Conservation (phyloP, 176 grass and related monocot species). For the Melocanna baccifera region DNA sequence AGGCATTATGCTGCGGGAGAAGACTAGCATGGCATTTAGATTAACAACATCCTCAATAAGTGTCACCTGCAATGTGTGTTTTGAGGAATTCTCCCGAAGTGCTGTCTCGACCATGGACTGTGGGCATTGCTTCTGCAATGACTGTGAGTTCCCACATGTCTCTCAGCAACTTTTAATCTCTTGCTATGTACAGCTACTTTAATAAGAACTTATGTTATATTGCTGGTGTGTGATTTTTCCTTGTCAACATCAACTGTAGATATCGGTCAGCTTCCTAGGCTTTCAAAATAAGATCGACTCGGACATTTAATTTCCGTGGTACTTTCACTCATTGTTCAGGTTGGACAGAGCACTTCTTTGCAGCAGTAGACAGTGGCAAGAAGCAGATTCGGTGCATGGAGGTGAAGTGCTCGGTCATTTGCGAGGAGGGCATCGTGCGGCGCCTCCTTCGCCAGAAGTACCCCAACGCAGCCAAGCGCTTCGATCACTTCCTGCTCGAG, state of each 20-base stretch:
- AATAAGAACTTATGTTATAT: neutral
- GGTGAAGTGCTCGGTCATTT: constrained; percentile 44
- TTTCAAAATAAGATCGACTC: neutral
- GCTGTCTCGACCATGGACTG: constrained; percentile 55
- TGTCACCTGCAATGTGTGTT: constrained; percentile 47
- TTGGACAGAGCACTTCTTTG: constrained; percentile 52
- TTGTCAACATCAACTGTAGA: neutral
- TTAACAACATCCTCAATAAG: neutral
- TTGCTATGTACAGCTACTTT: constrained; percentile 6
- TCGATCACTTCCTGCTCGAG: constrained; percentile 44
- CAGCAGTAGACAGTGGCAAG: constrained; percentile 28
- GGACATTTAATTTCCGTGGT: neutral
- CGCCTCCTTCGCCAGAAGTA: constrained; percentile 37
- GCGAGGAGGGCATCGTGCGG: constrained; percentile 39
- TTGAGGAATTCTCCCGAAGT: constrained; percentile 25
- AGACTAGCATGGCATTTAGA: neutral
- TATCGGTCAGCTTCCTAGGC: neutral
- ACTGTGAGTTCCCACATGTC: constrained; percentile 39
- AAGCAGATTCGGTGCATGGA: constrained; percentile 57
- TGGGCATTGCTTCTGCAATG: constrained; percentile 59
- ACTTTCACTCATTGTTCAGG: constrained; percentile 22
- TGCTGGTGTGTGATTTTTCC: neutral
- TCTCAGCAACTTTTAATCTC: neutral
- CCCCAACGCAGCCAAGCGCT: constrained; percentile 39
- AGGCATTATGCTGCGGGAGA: constrained; percentile 29